Conservation (phyloP, 2,329 filamentous ascomycete genomes). For the Pseudogymnoascus sp. region DNA sequence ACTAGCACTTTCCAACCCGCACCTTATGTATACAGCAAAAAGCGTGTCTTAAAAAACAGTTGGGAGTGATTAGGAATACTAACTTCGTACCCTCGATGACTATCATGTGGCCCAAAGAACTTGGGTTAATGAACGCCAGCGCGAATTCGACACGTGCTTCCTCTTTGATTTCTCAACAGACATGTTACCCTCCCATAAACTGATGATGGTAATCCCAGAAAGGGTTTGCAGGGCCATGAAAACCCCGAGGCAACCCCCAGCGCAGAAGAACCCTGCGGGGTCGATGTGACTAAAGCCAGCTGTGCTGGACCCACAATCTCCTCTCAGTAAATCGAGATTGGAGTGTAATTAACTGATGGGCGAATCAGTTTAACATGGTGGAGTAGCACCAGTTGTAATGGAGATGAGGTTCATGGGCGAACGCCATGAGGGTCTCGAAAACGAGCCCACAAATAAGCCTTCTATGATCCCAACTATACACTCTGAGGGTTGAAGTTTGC, state of each 20-base stretch:
- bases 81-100: background rate
- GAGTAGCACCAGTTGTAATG: conserved; percentile 1
- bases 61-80: conserved; percentile 3
- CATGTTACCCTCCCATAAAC: conserved; percentile 1
- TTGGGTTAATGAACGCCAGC: background rate
- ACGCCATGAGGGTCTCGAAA: background rate
- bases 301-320: background rate
- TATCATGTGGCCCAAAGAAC: conserved; percentile 3
- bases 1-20: background rate
- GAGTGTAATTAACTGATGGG: conserved; percentile 1
- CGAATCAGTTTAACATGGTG: background rate
- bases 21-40: background rate
- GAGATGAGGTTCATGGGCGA: background rate
- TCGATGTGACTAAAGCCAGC: background rate
- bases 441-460: background rate
- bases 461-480: conserved; percentile 1
- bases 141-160: background rate
- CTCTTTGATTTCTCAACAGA: background rate
- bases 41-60: background rate
- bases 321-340: background rate
- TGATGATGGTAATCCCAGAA: background rate
- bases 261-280: background rate
- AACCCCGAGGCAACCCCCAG: background rate
- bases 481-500: conserved; percentile 15
- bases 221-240: background rate